Percentiles rank a stretch among this genome's conserved stretches.
phyloP scores from a whole-genome alignment of 2,329 filamentous ascomycete species.

The Metarhizium anisopliae region DNA sequence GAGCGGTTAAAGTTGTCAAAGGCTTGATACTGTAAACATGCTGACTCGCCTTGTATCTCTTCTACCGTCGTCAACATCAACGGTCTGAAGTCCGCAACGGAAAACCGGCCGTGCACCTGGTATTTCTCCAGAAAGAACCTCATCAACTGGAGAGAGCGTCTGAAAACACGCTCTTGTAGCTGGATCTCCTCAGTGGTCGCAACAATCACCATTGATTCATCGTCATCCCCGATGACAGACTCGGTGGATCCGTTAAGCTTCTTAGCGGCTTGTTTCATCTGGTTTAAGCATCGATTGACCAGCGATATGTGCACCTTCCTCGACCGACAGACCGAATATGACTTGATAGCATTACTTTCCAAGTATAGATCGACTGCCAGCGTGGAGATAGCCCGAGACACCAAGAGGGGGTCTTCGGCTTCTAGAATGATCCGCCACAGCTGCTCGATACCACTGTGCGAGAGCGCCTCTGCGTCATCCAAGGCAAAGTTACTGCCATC shows the following conservation, averaged over 20 bases:
- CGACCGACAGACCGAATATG: conserved; percentile 39
- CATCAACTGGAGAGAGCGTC: conserved; percentile 59
- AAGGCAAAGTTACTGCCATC: conserved; percentile 35
- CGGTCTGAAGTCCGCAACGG: conserved; percentile 46
- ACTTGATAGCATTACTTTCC: conserved; percentile 40
- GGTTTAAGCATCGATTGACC: conserved; percentile 63
- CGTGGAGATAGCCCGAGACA: conserved; percentile 56
- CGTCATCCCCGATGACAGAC: conserved; percentile 32
- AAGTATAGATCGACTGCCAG: conserved; percentile 67
- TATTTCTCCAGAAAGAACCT: conserved; percentile 58
- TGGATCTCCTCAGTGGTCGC: conserved; percentile 36
- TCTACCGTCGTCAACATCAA: conserved; percentile 42
- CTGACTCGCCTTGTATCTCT: conserved; percentile 50
- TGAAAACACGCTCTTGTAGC: conserved; percentile 51
- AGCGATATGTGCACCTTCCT: conserved; percentile 58
- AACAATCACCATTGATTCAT: conserved; percentile 45
- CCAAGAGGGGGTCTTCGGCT: conserved; percentile 55
- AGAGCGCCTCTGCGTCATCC: conserved; percentile 41
- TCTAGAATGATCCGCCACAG: conserved; percentile 78
- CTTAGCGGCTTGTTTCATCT: conserved; percentile 54
- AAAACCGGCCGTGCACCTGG: conserved; percentile 51
- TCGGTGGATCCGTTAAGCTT: conserved; percentile 40
- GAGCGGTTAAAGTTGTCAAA: conserved; percentile 55
- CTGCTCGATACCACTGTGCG: conserved; percentile 53
- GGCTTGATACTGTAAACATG: conserved; percentile 65